Conservation (phyloP, 148 eudicot species). For the Cornus suecica region DNA sequence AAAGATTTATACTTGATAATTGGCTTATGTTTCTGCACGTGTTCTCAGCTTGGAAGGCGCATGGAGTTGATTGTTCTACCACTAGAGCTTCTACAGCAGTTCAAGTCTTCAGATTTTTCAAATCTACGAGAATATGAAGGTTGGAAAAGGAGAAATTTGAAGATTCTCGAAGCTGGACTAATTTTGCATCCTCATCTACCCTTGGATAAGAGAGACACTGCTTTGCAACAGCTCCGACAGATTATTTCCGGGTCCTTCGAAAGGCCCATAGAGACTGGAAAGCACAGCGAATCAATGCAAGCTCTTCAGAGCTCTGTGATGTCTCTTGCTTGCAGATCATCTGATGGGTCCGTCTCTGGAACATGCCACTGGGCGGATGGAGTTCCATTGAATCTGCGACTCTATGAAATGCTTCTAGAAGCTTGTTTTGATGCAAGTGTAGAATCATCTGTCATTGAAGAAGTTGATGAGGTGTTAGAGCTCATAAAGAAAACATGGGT, state of each 20-base stretch:
- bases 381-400: constrained; percentile 67
- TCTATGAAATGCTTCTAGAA: constrained; percentile 75
- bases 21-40: background rate
- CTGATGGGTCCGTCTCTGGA: constrained; percentile 59
- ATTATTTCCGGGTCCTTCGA: constrained; percentile 51
- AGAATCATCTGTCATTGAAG: constrained; percentile 69
- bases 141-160: constrained; percentile 78
- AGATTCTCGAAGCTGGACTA: constrained; percentile 84
- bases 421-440: constrained; percentile 82
- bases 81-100: constrained; percentile 77
- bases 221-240: constrained; percentile 58
- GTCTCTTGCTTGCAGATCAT: constrained; percentile 79
- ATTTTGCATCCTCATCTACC: constrained; percentile 73
- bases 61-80: constrained; percentile 80
- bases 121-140: constrained; percentile 61
- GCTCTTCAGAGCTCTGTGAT: constrained; percentile 47
- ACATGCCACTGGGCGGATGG: constrained; percentile 97
- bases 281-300: constrained; percentile 66
- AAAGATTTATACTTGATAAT: background rate
- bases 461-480: constrained; percentile 85
- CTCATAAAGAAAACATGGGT: constrained; percentile 89
- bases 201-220: constrained; percentile 45
- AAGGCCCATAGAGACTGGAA: constrained; percentile 70
- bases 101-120: constrained; percentile 72
- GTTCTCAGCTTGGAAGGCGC: constrained; percentile 76